Base-by-base conservation (phyloP, 2,329 filamentous ascomycete genomes). In the Fusarium subtropicale region DNA sequence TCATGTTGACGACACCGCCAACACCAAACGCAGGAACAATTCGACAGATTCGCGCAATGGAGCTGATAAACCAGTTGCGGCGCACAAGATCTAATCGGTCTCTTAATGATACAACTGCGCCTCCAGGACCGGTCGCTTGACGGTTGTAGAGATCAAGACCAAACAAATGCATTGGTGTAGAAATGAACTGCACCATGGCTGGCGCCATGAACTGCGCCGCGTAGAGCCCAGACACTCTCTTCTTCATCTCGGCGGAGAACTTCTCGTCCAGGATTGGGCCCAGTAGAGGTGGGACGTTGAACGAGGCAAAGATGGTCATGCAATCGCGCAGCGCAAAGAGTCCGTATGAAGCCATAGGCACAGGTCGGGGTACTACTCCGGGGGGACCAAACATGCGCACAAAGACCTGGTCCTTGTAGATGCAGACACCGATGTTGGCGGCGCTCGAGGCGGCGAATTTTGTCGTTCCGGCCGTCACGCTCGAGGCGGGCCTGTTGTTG, bases 1-100 rank as follows among this genome's bases (percentile, higher is more conserved):
- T 90, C 62, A 85, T 86, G 80, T 97, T 97, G 13, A 96, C 91
- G 13, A 97, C 92, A 1, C 94, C 94, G 1, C 94, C 94, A 15
- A 97, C 85, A 3, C 94, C 94, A 82, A 95, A 97, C 0, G 94
- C 94, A 20, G 94, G 94, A 4, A 97, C 86, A 72, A 97, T 97
- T 75, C 94, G 87, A 64, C 91, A 91, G 79, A 97, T 91, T 56
- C 94, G 83, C 28, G 94, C 94, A 59, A 87, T 80, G 31, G 88
- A 88, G 77, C 91, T 95, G 68, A 91, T 86, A 20, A 86, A 81
- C 89, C 93, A 97, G 76, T 97, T 93, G 68, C 87, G 85, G 60
- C 87, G 83, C n/a, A 97, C 88, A 55, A 88, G 86, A 1, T 79
- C 76, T 77, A 87, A 86, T n/a, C 94, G 83, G n/a, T 93, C 88